These are phyloP conservation scores for Fusarium equiseti DNA, from an alignment of 2,329 filamentous ascomycete species.

Conservation along the genomic window DNA sequence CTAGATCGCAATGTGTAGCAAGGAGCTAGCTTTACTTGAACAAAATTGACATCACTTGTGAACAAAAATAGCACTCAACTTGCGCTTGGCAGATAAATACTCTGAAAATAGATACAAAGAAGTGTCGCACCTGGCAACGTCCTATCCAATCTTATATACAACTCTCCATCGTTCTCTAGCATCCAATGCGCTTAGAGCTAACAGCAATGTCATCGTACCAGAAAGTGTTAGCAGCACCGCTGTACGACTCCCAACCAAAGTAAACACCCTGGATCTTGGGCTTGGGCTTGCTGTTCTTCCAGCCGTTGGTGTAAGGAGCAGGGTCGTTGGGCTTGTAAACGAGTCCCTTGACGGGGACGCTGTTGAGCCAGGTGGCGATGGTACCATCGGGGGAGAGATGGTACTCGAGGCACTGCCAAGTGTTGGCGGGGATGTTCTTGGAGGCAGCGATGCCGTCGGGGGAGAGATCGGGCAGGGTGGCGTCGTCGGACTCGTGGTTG, in stretches of 20 bases:
- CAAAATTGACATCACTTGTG: not conserved
- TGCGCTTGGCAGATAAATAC: conserved; percentile 1
- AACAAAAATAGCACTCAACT: not conserved
- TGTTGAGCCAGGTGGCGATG: conserved; percentile 72
- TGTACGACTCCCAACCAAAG: conserved; percentile 74
- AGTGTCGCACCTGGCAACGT: conserved; percentile 25
- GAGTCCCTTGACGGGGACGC: conserved; percentile 63
- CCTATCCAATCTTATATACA: conserved; percentile 18
- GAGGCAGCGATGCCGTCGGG: conserved; percentile 69
- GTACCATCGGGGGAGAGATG: conserved; percentile 68
- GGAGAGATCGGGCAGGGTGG: conserved; percentile 70
- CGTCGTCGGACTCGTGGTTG: conserved; percentile 73
- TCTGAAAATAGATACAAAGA: conserved; percentile 31
- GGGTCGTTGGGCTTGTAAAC: conserved; percentile 55
- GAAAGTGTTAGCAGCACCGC: conserved; percentile 70
- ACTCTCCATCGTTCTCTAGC: not conserved
- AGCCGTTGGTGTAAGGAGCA: conserved; percentile 58
- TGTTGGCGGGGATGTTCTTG: conserved; percentile 60
- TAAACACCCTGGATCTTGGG: conserved; percentile 68
- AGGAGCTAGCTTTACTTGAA: not conserved
- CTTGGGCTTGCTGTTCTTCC: conserved; percentile 62
- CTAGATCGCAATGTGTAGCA: not conserved
- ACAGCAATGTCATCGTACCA: conserved; percentile 72
- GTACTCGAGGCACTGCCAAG: conserved; percentile 72
- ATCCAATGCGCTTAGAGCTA: conserved; percentile 41